phyloP scores from a whole-genome alignment of 768 basidiomycete species.

The Austroboletus festivus region DNA sequence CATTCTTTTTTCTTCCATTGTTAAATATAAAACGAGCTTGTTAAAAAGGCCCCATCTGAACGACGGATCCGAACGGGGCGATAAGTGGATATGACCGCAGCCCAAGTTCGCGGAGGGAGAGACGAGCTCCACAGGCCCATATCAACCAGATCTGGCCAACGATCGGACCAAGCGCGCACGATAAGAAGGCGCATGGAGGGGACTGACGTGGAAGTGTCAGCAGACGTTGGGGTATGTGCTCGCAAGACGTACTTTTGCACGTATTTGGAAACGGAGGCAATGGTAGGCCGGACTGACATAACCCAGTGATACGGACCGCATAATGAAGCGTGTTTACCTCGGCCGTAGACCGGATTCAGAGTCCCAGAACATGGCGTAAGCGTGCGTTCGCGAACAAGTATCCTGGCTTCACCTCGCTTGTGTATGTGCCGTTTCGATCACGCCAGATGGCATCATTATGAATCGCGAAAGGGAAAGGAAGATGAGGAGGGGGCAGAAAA shows the following conservation, averaged over 20 bases:
- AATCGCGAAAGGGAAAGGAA: background rate
- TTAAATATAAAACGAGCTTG: conserved; percentile 5
- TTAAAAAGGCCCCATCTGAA: conserved; percentile 8
- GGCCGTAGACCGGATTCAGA: conserved; percentile 6
- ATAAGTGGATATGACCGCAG: conserved; percentile 5
- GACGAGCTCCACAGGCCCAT: conserved; percentile 3
- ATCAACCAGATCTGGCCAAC: conserved; percentile 14
- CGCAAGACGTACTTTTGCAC: conserved; percentile 1
- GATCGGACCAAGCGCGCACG: conserved; percentile 9
- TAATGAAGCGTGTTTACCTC: conserved; percentile 10
- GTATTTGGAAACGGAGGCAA: conserved; percentile 4
- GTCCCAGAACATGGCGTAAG: conserved; percentile 18
- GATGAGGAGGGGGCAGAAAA: too few relatives aligned
- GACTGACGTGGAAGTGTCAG: conserved; percentile 25
- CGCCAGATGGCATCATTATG: conserved; percentile 21
- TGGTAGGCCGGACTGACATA: conserved; percentile 15
- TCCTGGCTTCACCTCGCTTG: conserved; percentile 8
- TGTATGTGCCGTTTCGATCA: conserved; percentile 16
- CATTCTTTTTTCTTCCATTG: too few relatives aligned
- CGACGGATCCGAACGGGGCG: conserved; percentile 19
- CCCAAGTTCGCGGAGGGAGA: conserved; percentile 10
- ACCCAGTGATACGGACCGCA: too few relatives aligned
- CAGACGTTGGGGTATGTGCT: background rate
- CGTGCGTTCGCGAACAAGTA: conserved; percentile 9
- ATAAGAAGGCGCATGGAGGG: conserved; percentile 12